Conservation (phyloP, 2,329 filamentous ascomycete species). For the Scedosporium apiospermum region DNA sequence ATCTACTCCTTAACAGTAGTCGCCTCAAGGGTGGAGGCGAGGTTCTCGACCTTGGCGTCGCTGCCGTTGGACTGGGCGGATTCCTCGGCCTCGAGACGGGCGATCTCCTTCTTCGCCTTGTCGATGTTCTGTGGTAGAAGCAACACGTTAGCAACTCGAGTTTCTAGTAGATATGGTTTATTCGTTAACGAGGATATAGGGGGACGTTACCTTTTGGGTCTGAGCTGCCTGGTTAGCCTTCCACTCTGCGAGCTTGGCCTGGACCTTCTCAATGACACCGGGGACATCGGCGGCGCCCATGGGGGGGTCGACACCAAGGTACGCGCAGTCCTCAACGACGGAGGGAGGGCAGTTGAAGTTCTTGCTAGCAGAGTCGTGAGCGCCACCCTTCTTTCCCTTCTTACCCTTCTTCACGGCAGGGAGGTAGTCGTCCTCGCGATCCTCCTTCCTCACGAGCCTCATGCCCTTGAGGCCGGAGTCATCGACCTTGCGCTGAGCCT, state of each 20-base stretch:
- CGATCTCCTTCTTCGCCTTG: slow-evolving; percentile 93
- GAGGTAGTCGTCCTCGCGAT: slow-evolving; percentile 80
- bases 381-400: slow-evolving; percentile 60
- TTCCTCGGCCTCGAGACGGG: slow-evolving; percentile 61
- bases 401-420: slow-evolving; percentile 83
- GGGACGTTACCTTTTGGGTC: slow-evolving; percentile 72
- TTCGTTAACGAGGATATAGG: background rate
- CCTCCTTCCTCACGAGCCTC: slow-evolving; percentile 75
- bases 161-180: background rate
- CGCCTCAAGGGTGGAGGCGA: slow-evolving; percentile 41
- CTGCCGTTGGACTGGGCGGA: slow-evolving; percentile 36
- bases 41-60: slow-evolving; percentile 44
- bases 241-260: slow-evolving; percentile 85
- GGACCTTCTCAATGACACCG: slow-evolving; percentile 73
- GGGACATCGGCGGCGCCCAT: slow-evolving; percentile 79
- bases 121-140: slow-evolving; percentile 66
- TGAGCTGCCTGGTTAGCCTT: slow-evolving; percentile 82
- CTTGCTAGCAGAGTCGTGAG: slow-evolving; percentile 37
- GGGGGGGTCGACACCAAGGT: slow-evolving; percentile 78
- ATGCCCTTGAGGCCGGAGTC: slow-evolving; percentile 77
- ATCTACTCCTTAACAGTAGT: slow-evolving; percentile 25
- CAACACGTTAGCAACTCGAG: background rate
- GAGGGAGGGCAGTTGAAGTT: slow-evolving; percentile 79
- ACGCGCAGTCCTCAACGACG: slow-evolving; percentile 81
- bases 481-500: slow-evolving; percentile 75